Evolutionary conservation across 2,329 filamentous ascomycete species (phyloP).

Genomic region (Curvularia eragrostidis): DNA sequence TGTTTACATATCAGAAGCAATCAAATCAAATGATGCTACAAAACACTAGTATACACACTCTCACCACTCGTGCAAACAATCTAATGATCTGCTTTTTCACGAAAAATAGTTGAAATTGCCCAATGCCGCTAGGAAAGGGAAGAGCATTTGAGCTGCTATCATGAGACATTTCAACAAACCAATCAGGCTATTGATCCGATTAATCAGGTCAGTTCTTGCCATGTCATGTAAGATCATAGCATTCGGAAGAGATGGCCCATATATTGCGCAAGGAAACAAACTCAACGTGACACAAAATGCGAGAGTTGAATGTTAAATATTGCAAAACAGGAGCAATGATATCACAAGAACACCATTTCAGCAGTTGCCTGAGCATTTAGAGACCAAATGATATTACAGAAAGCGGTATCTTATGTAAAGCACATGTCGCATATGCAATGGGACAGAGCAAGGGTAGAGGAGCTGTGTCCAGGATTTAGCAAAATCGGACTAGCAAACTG

Average conservation of each 20-base stretch:
- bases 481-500: background rate
- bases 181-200: background rate
- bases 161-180: background rate
- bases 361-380: background rate
- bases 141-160: background rate
- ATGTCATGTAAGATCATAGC: background rate
- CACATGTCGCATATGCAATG: background rate
- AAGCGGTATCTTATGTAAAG: background rate
- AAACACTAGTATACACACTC: too few relatives aligned
- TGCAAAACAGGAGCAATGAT: too few relatives aligned
- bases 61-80: too few relatives aligned
- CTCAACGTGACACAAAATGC: background rate
- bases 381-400: background rate
- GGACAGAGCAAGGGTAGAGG: background rate
- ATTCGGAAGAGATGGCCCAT: background rate
- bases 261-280: background rate
- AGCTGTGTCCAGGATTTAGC: background rate
- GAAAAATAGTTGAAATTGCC: background rate
- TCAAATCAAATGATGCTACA: too few relatives aligned
- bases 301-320: too few relatives aligned
- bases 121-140: background rate
- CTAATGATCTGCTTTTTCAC: too few relatives aligned
- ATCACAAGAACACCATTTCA: background rate
- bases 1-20: too few relatives aligned
- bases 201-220: background rate